Evolutionary conservation across 805 yeast species (phyloP), one percentile per base, ranked within the genome.

Genomic region (Saccharomycopsis sp.): DNA sequence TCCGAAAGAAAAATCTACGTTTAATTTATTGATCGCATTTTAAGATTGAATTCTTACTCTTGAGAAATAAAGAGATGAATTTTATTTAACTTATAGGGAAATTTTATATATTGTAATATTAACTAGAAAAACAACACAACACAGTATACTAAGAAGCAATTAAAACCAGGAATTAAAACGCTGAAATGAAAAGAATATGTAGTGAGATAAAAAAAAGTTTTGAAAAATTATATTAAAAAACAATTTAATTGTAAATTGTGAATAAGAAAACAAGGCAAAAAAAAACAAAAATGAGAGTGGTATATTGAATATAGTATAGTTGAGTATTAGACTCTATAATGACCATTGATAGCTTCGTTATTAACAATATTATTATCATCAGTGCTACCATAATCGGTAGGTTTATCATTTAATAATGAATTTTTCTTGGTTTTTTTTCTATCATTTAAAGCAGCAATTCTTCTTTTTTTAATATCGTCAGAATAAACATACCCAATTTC

Each of bases 401-500:
- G 10, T 23, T 8, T 6, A 23, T 23, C 26, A 8, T 23, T 23
- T 23, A 10, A 8, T 23, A 6, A 6, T 23, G 26, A 23, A 23
- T 6, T 23, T 23, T n/a, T n/a, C n/a, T n/a, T n/a, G n/a, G n/a
- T n/a, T n/a, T n/a, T n/a, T n/a, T n/a, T n/a, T n/a, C n/a, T n/a
- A n/a, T n/a, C n/a, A n/a, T n/a, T n/a, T n/a, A n/a, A 43, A 1
- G 55, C 51, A 32, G 56, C 52, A 12, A 45, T 41, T 36, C 61
- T 44, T 26, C 58, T 39, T 31, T 57, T 48, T 30, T 51, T 52
- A 25, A 58, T 40, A 2, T 52, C 51, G 1, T 52, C 49, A 0
- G 58, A 52, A 29, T 53, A 48, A 1, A 53, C 37, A 33, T 57
- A 48, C 4, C 55, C 58, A 28, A 51, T 54, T 1, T 46, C 51